phyloP scores from a whole-genome alignment of 306 rosid species.

The Cicer bijugum region DNA sequence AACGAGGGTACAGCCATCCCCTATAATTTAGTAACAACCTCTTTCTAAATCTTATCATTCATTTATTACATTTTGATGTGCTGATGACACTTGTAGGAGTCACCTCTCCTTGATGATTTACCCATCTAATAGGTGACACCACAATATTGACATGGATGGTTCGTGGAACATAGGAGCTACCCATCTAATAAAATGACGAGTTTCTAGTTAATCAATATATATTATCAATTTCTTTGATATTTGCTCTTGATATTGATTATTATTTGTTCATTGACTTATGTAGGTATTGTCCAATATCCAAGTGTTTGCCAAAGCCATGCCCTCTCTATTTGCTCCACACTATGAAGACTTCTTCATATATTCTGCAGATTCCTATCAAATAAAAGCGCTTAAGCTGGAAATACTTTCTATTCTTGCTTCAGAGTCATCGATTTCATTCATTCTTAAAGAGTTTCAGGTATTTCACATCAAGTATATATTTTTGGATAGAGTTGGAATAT shows the following conservation, averaged over 20 bases:
- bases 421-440: constrained; percentile 63
- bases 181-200: constrained; percentile 13
- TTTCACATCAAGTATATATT: constrained; percentile 35
- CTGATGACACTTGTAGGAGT: constrained; percentile 20
- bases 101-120: constrained; percentile 27
- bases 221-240: constrained; percentile 33
- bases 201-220: constrained; percentile 25
- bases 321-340: constrained; percentile 79
- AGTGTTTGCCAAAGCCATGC: constrained; percentile 94
- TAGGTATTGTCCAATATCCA: constrained; percentile 92
- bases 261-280: constrained; percentile 49
- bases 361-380: constrained; percentile 87
- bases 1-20: constrained; percentile 13
- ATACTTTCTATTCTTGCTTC: constrained; percentile 77
- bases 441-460: constrained; percentile 93
- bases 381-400: constrained; percentile 85
- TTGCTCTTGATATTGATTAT: constrained; percentile 34
- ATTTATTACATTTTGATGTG: constrained; percentile 32
- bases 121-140: constrained; percentile 26
- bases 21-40: constrained; percentile 1
- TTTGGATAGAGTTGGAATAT: constrained; percentile 1
- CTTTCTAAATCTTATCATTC: constrained; percentile 8
- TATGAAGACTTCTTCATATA: constrained; percentile 80
- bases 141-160: constrained; percentile 20
- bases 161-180: not conserved